phyloP scores from a whole-genome alignment of 805 yeast genomes.

The Yamadazyma tumulicola region DNA sequence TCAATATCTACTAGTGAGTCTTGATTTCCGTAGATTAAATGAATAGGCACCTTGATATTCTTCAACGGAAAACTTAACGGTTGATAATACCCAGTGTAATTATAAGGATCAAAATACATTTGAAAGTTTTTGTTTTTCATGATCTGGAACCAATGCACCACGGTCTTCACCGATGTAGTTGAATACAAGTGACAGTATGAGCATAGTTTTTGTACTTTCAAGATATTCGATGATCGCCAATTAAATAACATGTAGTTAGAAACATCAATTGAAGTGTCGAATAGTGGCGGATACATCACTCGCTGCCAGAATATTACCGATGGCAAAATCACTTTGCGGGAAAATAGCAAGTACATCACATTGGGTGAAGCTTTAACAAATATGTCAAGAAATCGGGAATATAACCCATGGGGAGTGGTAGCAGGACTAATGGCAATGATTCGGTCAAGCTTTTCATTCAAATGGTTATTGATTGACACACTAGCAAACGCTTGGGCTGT shows the following conservation, averaged over 20 bases:
- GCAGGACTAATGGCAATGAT: constrained; percentile 93
- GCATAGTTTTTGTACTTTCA: constrained; percentile 68
- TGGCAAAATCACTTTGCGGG: constrained; percentile 69
- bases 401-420: constrained; percentile 83
- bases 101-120: constrained; percentile 70
- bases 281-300: constrained; percentile 73
- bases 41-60: constrained; percentile 58
- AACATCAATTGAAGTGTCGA: constrained; percentile 65
- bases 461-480: constrained; percentile 57
- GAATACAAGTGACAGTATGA: constrained; percentile 86
- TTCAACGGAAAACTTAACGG: constrained; percentile 39
- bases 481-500: constrained; percentile 91
- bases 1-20: constrained; percentile 88
- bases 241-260: constrained; percentile 67
- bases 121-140: constrained; percentile 74
- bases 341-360: constrained; percentile 67
- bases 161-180: constrained; percentile 85
- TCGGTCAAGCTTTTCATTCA: constrained; percentile 51
- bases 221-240: constrained; percentile 76
- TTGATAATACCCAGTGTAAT: constrained; percentile 20
- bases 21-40: constrained; percentile 70
- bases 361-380: constrained; percentile 75
- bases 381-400: constrained; percentile 71
- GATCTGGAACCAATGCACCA: constrained; percentile 96
- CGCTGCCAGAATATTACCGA: constrained; percentile 78